Conservation (phyloP, 1,139 yeast genomes). For the Diutina mesorugosa region DNA sequence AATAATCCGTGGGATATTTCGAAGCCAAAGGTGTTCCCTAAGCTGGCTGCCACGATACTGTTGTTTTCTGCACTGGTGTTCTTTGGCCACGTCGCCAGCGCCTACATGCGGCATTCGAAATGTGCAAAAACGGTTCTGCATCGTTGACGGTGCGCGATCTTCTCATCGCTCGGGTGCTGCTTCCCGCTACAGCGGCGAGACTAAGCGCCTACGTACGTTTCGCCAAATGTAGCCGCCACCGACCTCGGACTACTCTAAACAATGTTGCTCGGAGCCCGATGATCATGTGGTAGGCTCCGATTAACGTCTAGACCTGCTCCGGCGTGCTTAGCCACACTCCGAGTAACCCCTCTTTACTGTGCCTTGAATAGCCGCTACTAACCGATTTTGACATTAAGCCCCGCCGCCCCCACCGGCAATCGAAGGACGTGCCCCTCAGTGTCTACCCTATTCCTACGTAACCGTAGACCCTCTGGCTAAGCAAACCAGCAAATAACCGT, state of each 20-base stretch:
- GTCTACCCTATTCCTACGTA: background rate
- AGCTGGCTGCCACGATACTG: no score
- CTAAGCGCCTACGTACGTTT: background rate
- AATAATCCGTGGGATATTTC: background rate
- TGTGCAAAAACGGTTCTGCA: background rate
- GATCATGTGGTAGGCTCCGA: no score
- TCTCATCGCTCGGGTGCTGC: background rate
- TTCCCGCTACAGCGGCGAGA: background rate
- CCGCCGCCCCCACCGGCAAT: background rate
- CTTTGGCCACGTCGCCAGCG: no score
- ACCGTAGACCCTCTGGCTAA: background rate
- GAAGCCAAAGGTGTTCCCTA: no score
- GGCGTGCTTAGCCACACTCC: background rate
- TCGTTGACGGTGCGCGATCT: background rate
- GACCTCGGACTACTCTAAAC: background rate
- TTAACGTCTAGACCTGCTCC: no score
- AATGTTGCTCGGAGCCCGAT: no score
- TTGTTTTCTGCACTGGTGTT: no score
- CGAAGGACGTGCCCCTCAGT: background rate
- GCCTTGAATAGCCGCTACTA: background rate
- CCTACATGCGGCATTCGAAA: background rate
- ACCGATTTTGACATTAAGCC: background rate
- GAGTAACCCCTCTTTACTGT: background rate
- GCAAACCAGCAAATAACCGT: no score
- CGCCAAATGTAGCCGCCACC: background rate